Evolutionary conservation across 768 basidiomycete species (phyloP).

Genomic region (Chalciporus pseudorubinellus): DNA sequence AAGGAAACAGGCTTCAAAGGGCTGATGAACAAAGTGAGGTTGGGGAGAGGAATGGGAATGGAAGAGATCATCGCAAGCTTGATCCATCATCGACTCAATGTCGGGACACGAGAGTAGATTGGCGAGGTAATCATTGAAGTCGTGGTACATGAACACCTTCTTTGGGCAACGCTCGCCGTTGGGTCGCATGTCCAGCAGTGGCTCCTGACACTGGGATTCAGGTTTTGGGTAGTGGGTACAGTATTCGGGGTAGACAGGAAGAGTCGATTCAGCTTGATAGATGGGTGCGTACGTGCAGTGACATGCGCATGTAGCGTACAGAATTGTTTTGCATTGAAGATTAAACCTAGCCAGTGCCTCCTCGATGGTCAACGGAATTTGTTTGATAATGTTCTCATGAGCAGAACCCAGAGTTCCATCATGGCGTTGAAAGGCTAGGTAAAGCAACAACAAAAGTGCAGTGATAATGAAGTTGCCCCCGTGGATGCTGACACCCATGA

Average conservation of each 20-base stretch:
- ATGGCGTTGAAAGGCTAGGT: not conserved
- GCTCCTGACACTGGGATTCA: not conserved
- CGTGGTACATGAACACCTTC: slow-evolving; percentile 2
- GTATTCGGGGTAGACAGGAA: not conserved
- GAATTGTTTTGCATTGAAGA: not conserved
- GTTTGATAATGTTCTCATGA: slow-evolving; percentile 2
- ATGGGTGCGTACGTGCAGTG: slow-evolving; percentile 5
- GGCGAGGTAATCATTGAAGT: slow-evolving; percentile 14
- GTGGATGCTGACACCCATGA: slow-evolving; percentile 14
- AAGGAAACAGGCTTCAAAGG: slow-evolving; percentile 27
- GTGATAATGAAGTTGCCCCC: slow-evolving; percentile 20
- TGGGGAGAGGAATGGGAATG: not conserved
- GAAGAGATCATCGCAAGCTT: not conserved
- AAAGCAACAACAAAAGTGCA: slow-evolving; percentile 6
- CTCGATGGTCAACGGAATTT: not conserved
- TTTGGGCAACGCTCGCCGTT: not conserved
- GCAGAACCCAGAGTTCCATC: not conserved
- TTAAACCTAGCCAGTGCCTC: not conserved
- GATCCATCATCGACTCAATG: not conserved
- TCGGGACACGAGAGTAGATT: not conserved
- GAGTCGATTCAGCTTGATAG: not conserved
- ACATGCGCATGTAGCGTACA: not conserved
- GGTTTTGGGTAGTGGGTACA: not conserved
- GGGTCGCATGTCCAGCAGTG: not conserved
- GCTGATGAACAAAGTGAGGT: not conserved